Evolutionary conservation across 805 yeast species (phyloP).

Genomic region (Sugiyamaella americana): DNA sequence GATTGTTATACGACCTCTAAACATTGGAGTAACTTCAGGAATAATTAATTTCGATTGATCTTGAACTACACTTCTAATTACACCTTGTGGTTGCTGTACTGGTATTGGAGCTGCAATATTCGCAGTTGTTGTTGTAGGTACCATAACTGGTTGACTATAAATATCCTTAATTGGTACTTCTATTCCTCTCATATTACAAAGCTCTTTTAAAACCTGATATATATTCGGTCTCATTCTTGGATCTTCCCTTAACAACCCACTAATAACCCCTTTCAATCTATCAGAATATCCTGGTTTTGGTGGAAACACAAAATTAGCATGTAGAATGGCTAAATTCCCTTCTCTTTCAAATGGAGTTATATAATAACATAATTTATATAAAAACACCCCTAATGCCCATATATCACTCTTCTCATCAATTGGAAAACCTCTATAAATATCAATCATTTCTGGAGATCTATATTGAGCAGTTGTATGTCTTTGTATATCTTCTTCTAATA

Average conservation of each 20-base stretch:
- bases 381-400: constrained; percentile 93
- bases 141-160: constrained; percentile 14
- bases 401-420: constrained; percentile 90
- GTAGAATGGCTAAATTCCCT: constrained; percentile 79
- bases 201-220: constrained; percentile 63
- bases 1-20: constrained; percentile 17
- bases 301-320: constrained; percentile 77
- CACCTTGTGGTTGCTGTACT: not conserved
- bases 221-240: constrained; percentile 82
- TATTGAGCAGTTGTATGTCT: constrained; percentile 95
- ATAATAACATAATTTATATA: constrained; percentile 85
- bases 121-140: not conserved
- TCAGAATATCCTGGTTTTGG: constrained; percentile 61
- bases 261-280: constrained; percentile 65
- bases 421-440: constrained; percentile 72
- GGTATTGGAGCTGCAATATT: constrained; percentile 2
- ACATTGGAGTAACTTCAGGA: constrained; percentile 24
- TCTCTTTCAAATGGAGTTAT: constrained; percentile 88
- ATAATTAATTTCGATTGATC: constrained; percentile 2
- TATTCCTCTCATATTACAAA: constrained; percentile 55
- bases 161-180: constrained; percentile 42
- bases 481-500: constrained; percentile 76
- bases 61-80: not conserved
- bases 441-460: constrained; percentile 94
- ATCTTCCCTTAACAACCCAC: constrained; percentile 74